phyloP scores from a whole-genome alignment of 1,284 basidiomycete genomes.

The Tylopilus orsonianus region DNA sequence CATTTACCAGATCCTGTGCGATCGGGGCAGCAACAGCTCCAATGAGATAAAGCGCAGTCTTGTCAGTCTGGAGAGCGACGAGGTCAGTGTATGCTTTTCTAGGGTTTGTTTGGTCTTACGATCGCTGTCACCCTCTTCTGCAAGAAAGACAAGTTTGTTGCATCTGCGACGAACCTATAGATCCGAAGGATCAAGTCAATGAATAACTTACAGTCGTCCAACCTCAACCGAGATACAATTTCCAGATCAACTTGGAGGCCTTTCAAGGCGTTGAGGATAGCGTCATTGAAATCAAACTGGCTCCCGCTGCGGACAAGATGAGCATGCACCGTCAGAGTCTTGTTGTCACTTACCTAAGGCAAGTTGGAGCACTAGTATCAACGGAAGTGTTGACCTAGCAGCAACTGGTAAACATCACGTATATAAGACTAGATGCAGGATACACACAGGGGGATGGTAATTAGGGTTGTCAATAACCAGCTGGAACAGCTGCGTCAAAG shows the following conservation, averaged over 20 bases:
- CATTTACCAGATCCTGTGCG: conserved; percentile 67
- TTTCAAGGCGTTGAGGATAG: conserved; percentile 63
- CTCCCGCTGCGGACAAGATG: conserved; percentile 45
- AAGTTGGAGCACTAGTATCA: conserved; percentile 51
- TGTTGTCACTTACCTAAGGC: conserved; percentile 45
- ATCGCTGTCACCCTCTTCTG: conserved; percentile 62
- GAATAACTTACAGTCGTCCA: conserved; percentile 57
- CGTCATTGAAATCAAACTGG: conserved; percentile 60
- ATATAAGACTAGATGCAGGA: background rate
- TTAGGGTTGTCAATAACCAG: conserved; percentile 53
- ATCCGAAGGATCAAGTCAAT: background rate
- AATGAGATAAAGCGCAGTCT: conserved; percentile 65
- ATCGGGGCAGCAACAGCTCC: conserved; percentile 67
- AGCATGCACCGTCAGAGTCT: conserved; percentile 5
- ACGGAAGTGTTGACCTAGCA: conserved; percentile 55
- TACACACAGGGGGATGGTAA: conserved; percentile 40
- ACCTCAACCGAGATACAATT: conserved; percentile 47
- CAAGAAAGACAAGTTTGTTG: conserved; percentile 61
- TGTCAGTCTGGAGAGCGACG: conserved; percentile 48
- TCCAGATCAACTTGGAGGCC: conserved; percentile 57
- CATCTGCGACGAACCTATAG: conserved; percentile 37
- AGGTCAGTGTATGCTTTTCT: background rate
- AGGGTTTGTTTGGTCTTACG: conserved; percentile 36
- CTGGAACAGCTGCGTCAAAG: conserved; percentile 59
- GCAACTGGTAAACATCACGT: background rate